Evolutionary conservation across 176 grass and related monocot species (phyloP), one percentile per base, ranked within the genome.

Genomic region (Tuctoria greenei): DNA sequence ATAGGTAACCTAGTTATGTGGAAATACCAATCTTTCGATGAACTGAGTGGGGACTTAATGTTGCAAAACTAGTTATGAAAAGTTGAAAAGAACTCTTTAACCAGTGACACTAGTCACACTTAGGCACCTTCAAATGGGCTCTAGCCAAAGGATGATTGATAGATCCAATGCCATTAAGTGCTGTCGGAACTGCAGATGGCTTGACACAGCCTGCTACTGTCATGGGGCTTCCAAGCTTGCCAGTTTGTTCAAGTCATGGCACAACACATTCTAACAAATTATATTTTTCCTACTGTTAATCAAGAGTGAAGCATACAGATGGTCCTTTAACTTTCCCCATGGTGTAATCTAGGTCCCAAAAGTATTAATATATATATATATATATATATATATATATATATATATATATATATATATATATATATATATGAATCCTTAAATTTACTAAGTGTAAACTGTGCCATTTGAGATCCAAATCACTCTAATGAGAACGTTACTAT

Each of bases 111-210:
- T 16, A 10, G 43, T 54, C 21, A 72, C 35, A 34, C 18, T 25
- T 23, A 73, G 31, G 41, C 68, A 13, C n/a, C 5, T 16, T 43
- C 21, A 43, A 59, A 17, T 71, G 15, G 61, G 14, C 67, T 68
- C 62, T 41, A 75, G 38, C 24, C 25, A 43, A 25, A 27, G 20
- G 18, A 28, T 46, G 61, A 10, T 46, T 34, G 58, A 39, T 49
- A 14, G 67, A 25, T 77, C 23, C 31, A 55, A 24, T 82, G 65
- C 49, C n/a, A 51, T 7, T 2, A 14, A 11, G 52, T 59, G 66
- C 23, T 78, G 34, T 60, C 55, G 1, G 43, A 72, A 62, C 54
- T n/a, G 43, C 82, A 52, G 54, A 69, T n/a, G 34, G 44, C 25
- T 80, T 43, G 21, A 49, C n/a, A 25, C 43, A 72, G 6, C 21